Conservation (phyloP, 306 rosid genomes). For the Geum urbanum region DNA sequence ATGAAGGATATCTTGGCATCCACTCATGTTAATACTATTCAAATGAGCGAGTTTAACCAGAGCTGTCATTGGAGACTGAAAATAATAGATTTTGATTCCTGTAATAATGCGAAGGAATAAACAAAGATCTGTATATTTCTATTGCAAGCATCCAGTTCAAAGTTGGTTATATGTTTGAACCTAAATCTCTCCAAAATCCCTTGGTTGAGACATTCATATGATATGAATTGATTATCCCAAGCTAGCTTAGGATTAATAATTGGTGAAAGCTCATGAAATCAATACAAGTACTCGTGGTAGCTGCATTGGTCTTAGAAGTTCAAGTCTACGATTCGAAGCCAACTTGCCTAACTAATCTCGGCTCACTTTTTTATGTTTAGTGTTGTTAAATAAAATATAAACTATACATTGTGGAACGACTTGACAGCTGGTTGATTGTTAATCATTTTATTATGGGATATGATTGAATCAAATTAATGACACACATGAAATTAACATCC, state of each 20-base stretch:
- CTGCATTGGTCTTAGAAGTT: neutral
- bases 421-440: too few relatives aligned
- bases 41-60: neutral
- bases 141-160: neutral
- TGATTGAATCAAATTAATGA: too few relatives aligned
- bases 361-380: neutral
- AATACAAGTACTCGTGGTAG: neutral
- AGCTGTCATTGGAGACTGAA: neutral
- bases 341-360: neutral
- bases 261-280: neutral
- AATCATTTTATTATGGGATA: too few relatives aligned
- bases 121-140: neutral
- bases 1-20: conserved; percentile 1
- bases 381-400: neutral
- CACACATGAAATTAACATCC: too few relatives aligned
- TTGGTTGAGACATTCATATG: neutral
- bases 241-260: conserved; percentile 1
- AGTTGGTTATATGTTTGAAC: conserved; percentile 1
- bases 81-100: neutral
- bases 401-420: neutral
- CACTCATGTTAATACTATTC: neutral
- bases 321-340: neutral
- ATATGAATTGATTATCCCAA: neutral
- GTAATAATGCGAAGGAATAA: neutral
- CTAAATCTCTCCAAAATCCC: conserved; percentile 5